phyloP scores from a whole-genome alignment of 1,284 basidiomycete species.

The Pholiota adiposa region DNA sequence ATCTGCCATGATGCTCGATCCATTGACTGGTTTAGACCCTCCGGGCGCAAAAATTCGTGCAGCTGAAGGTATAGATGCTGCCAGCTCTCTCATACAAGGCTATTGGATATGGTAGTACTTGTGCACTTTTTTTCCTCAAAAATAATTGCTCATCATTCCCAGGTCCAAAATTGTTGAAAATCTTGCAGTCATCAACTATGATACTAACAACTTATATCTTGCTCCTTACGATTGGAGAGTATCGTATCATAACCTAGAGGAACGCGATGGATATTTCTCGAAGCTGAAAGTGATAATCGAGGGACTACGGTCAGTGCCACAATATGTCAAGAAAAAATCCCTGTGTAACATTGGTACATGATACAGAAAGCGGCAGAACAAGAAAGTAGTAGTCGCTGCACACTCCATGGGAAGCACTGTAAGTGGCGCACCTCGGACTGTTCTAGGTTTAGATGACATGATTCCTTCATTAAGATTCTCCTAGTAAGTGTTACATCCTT shows the following conservation, averaged over 20 bases:
- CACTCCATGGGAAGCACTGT: slow-evolving; percentile 92
- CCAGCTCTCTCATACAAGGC: slow-evolving; percentile 90
- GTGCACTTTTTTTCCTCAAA: neutral
- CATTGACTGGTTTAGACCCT: slow-evolving; percentile 90
- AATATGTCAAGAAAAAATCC: neutral
- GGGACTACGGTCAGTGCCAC: slow-evolving; percentile 62
- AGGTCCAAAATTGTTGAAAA: slow-evolving; percentile 95
- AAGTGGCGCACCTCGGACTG: slow-evolving; percentile 27
- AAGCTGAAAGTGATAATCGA: slow-evolving; percentile 88
- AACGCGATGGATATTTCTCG: slow-evolving; percentile 93
- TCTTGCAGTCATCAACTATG: slow-evolving; percentile 89
- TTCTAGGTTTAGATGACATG: neutral
- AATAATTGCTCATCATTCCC: neutral
- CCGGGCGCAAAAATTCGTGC: slow-evolving; percentile 89
- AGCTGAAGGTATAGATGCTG: slow-evolving; percentile 90
- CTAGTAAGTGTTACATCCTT: slow-evolving; percentile 45
- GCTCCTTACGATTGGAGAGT: slow-evolving; percentile 93
- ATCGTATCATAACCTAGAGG: slow-evolving; percentile 91
- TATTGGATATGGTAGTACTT: slow-evolving; percentile 89
- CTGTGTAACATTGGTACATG: neutral
- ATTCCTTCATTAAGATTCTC: slow-evolving; percentile 42
- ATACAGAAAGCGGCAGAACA: slow-evolving; percentile 66
- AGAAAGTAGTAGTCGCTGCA: slow-evolving; percentile 87
- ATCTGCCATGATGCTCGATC: slow-evolving; percentile 88
- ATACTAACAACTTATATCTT: slow-evolving; percentile 87